Base-by-base conservation (phyloP, 1,139 yeast species). In the Hemisphaericaspora xylofermentans region DNA sequence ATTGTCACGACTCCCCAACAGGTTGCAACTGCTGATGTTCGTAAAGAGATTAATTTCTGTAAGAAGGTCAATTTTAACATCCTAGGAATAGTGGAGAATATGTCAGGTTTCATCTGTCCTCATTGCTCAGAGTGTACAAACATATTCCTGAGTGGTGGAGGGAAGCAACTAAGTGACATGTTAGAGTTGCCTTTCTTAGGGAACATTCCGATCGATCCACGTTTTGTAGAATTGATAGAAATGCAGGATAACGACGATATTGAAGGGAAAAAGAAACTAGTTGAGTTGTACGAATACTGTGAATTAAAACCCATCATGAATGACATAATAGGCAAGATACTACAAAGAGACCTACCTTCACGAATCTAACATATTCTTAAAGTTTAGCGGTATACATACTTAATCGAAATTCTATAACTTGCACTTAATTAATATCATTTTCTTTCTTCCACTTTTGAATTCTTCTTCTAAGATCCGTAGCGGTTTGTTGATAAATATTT, bases 81-180 rank as follows among this genome's bases (percentile, higher is more conserved):
- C 2, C 53, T 72, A 48, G 78, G 78, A 1, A 63, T 72, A 14
- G 60, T 72, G 33, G 78, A 72, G 45, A 72, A 72, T 43, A 72
- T 72, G 78, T 67, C 76, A 48, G 78, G 78, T 9, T 72, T 71
- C 45, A 68, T 72, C 10, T 72, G 78, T 48, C 91, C 95, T 1
- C 81, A 82, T 58, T 94, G 99, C 61, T 77, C 86, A 2, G 98
- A 91, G 57, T 84, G 93, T 58, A 89, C 97, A 2, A 82, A 91
- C 58, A 87, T 94, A 24, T 94, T 94, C 59, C 86, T 91, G 53
- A 78, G 84, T 39, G 98, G 98, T 4, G 99, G 99, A n/a, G 99
- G 98, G 1, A 63, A 76, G 51, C 65, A 64, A 14, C 66, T 94
- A 39, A 84, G 97, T 22, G 66, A 72, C 28, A 77, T 77, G 40